These are phyloP conservation scores for Marvania coccoides DNA, from an alignment of 139 green algal species.

Conservation along the genomic window DNA sequence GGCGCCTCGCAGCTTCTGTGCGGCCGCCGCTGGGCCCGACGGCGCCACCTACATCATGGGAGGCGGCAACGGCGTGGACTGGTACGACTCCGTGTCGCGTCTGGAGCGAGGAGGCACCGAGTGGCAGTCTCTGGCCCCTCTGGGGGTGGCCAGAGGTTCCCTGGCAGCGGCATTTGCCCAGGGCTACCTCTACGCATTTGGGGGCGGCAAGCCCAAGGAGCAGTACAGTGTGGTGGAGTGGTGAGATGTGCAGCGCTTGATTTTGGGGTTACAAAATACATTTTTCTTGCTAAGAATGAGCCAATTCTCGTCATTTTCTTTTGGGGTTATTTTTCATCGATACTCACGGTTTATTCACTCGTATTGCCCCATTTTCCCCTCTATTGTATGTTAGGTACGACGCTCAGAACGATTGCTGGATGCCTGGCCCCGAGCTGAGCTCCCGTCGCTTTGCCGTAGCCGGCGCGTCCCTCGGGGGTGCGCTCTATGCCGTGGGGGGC, in stretches of 20 bases:
- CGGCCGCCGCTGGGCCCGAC: no score
- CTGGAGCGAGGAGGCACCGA: neutral
- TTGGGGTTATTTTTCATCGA: no score
- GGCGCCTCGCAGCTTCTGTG: slow-evolving; percentile 3
- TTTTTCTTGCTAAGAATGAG: no score
- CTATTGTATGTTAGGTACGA: slow-evolving; percentile 15
- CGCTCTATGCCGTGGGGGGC: slow-evolving; percentile 25
- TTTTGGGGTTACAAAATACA: no score
- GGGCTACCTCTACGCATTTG: slow-evolving; percentile 14
- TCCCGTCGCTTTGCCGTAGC: slow-evolving; percentile 20
- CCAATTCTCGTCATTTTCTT: no score
- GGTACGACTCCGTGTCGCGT: slow-evolving; percentile 17
- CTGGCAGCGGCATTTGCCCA: slow-evolving; percentile 3
- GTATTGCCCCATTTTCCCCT: neutral
- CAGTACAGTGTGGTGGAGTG: slow-evolving; percentile 23
- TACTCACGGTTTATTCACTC: neutral
- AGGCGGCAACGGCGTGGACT: slow-evolving; percentile 19
- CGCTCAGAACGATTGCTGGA: slow-evolving; percentile 15
- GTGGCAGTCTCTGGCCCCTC: neutral
- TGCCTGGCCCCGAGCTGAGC: slow-evolving; percentile 7
- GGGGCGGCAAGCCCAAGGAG: slow-evolving; percentile 26
- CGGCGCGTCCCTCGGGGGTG: slow-evolving; percentile 3
- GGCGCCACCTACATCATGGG: no score
- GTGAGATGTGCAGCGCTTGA: no score
- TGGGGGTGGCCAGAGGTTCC: slow-evolving; percentile 16